Evolutionary conservation across 352 stramenopile species (phyloP).

Genomic region (Pilasporangium apinafurcum): DNA sequence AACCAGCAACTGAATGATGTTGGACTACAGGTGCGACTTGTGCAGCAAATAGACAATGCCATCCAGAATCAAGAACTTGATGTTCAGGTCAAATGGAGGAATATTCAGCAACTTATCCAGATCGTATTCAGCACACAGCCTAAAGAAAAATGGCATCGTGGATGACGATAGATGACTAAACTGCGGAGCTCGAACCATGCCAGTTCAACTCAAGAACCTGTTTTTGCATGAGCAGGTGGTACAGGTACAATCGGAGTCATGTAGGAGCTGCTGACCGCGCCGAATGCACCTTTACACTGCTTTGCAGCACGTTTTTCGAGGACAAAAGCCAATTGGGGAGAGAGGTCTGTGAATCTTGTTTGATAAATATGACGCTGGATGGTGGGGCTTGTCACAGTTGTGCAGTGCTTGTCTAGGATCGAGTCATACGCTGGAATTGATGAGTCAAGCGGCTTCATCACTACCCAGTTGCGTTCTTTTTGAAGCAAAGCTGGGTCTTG

Average conservation of each 20-base stretch:
- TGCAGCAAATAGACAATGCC: constrained; percentile 37
- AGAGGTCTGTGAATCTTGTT: constrained; percentile 46
- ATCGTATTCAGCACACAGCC: constrained; percentile 13
- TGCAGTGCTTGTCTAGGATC: constrained; percentile 77
- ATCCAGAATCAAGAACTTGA: constrained; percentile 1
- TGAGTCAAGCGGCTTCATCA: constrained; percentile 32
- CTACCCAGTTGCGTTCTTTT: constrained; percentile 53
- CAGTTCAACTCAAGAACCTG: neutral
- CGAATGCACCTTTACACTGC: constrained; percentile 38
- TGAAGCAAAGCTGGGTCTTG: constrained; percentile 12
- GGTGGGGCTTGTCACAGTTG: constrained; percentile 60
- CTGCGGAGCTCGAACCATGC: too few species aligned
- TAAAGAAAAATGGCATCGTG: neutral
- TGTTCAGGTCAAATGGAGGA: constrained; percentile 14
- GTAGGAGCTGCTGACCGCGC: constrained; percentile 30
- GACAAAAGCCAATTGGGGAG: constrained; percentile 63
- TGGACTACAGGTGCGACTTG: constrained; percentile 30
- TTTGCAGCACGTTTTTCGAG: constrained; percentile 62
- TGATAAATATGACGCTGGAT: constrained; percentile 78
- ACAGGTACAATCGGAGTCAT: constrained; percentile 23
- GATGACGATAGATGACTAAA: neutral
- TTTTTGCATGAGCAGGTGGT: neutral
- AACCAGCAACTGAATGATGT: constrained; percentile 31
- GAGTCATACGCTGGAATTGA: constrained; percentile 63
- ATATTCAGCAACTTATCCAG: constrained; percentile 34